Conservation (phyloP, 2,329 filamentous ascomycete species). For the Phialophora macrospora region DNA sequence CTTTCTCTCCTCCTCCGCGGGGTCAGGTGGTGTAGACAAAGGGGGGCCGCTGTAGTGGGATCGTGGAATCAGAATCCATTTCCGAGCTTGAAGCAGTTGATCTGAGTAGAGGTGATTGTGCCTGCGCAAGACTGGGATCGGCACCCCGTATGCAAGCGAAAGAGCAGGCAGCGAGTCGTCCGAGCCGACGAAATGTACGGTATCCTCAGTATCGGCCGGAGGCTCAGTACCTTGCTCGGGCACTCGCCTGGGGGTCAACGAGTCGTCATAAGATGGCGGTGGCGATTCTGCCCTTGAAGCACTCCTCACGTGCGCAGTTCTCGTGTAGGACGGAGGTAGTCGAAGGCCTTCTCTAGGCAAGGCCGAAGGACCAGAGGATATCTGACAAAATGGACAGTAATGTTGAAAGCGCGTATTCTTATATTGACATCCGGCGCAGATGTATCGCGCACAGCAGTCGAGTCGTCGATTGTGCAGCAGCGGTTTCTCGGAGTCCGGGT, state of each 20-base stretch:
- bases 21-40: conserved; percentile 37
- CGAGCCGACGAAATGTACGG: conserved; percentile 75
- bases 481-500: conserved; percentile 65
- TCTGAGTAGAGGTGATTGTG: conserved; percentile 74
- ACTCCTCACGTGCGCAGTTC: conserved; percentile 4
- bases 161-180: conserved; percentile 71
- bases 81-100: conserved; percentile 70
- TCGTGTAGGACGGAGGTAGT: conserved; percentile 42
- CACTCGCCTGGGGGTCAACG: conserved; percentile 15
- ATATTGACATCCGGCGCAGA: conserved; percentile 72
- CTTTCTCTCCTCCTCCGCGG: conserved; percentile 74
- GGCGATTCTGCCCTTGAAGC: conserved; percentile 20
- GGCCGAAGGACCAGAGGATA: conserved; percentile 65
- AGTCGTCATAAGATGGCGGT: conserved; percentile 30
- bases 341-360: conserved; percentile 66
- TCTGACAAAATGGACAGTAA: conserved; percentile 77
- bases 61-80: conserved; percentile 73
- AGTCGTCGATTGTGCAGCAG: conserved; percentile 65
- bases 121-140: conserved; percentile 64
- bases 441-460: conserved; percentile 70
- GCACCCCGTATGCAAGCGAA: conserved; percentile 73
- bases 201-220: conserved; percentile 53
- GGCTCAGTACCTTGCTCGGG: conserved; percentile 13
- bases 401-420: conserved; percentile 70
- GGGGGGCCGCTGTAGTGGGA: conserved; percentile 66